Evolutionary conservation across 2,329 filamentous ascomycete genomes (phyloP).

Genomic region (Ambrosiella xylebori): DNA sequence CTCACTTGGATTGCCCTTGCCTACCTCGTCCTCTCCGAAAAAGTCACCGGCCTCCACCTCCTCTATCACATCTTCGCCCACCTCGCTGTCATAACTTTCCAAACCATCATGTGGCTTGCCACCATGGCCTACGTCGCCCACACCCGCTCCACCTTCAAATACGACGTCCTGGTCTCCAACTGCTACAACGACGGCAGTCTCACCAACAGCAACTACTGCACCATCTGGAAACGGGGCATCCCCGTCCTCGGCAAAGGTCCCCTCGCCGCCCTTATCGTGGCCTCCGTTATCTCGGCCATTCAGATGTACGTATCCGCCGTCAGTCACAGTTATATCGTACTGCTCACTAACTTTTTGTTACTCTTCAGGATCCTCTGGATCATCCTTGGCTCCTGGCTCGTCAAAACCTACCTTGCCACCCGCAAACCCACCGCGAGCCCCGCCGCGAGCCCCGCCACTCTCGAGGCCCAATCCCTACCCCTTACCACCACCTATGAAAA

Average conservation of each 20-base stretch:
- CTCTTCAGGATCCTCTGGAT: conserved; percentile 24
- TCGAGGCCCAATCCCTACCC: conserved; percentile 13
- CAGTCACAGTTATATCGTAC: not conserved
- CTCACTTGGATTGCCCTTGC: conserved; percentile 28
- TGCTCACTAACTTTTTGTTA: not conserved
- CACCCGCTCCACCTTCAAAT: conserved; percentile 22
- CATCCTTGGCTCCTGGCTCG: conserved; percentile 21
- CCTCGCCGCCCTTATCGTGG: conserved; percentile 21
- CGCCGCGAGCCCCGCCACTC: conserved; percentile 13
- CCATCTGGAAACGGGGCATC: not conserved
- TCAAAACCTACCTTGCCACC: conserved; percentile 21
- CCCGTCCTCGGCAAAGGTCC: conserved; percentile 23
- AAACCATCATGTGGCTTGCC: conserved; percentile 31
- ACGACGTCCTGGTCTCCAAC: conserved; percentile 18
- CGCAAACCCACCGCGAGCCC: conserved; percentile 21
- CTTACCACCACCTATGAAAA: not conserved
- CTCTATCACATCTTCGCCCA: conserved; percentile 29
- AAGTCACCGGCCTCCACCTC: conserved; percentile 19
- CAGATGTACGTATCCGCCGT: conserved; percentile 21
- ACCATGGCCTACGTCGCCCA: conserved; percentile 25
- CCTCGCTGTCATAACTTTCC: conserved; percentile 25
- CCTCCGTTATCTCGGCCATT: conserved; percentile 28
- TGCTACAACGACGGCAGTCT: conserved; percentile 24
- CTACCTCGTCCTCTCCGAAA: conserved; percentile 28
- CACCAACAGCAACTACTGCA: conserved; percentile 24